Evolutionary conservation across 371 early-diverging fungal species (phyloP).

Genomic region (Mucor sp.): DNA sequence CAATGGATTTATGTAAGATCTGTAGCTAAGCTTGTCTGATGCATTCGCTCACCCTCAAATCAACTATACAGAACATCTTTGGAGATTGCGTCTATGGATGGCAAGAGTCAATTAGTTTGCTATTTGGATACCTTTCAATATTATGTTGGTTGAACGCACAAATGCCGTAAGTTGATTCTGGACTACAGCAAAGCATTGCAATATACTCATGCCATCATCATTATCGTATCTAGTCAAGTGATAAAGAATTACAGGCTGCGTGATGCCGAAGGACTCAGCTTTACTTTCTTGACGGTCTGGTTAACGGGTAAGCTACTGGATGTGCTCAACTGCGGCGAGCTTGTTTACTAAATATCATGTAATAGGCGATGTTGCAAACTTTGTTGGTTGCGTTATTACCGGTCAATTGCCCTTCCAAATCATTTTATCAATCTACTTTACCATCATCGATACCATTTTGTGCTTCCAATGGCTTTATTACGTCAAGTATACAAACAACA

Average conservation of each 20-base stretch:
- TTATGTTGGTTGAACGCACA: conserved; percentile 79
- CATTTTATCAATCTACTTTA: conserved; percentile 44
- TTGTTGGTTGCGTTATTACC: conserved; percentile 70
- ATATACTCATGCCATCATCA: background rate
- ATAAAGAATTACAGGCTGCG: conserved; percentile 60
- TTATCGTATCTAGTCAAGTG: conserved; percentile 52
- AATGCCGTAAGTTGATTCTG: conserved; percentile 63
- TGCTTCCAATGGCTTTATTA: conserved; percentile 52
- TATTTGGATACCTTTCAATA: conserved; percentile 70
- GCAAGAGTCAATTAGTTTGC: conserved; percentile 41
- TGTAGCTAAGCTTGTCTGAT: background rate
- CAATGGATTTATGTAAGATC: conserved; percentile 40
- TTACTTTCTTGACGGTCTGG: conserved; percentile 67
- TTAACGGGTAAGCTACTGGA: conserved; percentile 45
- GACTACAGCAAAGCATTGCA: background rate
- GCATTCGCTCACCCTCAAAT: background rate
- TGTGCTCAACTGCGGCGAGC: background rate
- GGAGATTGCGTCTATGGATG: conserved; percentile 61
- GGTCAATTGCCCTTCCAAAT: conserved; percentile 74
- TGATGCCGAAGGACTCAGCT: conserved; percentile 58
- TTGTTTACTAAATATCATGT: conserved; percentile 1
- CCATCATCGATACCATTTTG: conserved; percentile 40
- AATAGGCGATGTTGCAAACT: conserved; percentile 70
- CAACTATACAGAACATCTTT: conserved; percentile 41
- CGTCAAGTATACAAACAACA: conserved; percentile 39